Base-by-base conservation (phyloP, 306 rosid genomes). In the Ormosia emarginata region DNA sequence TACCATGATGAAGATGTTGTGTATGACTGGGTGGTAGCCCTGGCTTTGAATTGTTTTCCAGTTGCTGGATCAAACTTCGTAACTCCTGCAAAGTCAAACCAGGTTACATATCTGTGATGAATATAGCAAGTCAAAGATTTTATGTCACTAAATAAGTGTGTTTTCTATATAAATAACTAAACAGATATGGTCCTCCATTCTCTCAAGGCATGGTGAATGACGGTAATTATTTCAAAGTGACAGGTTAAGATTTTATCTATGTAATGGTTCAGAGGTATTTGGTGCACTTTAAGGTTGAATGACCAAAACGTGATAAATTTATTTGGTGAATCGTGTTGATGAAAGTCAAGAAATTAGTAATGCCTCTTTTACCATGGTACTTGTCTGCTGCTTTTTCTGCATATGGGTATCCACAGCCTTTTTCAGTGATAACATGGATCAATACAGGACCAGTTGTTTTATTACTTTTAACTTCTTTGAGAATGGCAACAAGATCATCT, bases 341-440 rank as follows among this genome's bases (percentile, higher is more conserved):
- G 64, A 70, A 75, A 70, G 12, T 73, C 10, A 4, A 57, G 14
- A 79, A 13, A 71, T 39, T 61, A 24, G 46, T 33, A 30, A 57
- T 12, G 69, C 59, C 39, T 53, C 59, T 43, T 71, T 77, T 92
- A 95, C 99, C 99, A 66, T 96, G 97, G 82, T 93, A 96, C 87
- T 93, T 96, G 85, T 96, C 99, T 17, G 87, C 91, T 40, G 98
- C 98, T 63, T 86, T 91, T 82, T 96, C 99, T 24, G 99, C 99
- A 75, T 92, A 96, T 3, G 98, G 99, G 81, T 96, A 96, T 57
- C 99, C 99, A 2, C 97, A 88, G 65, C 99, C 99, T 80, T 96
- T 96, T 90, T 93, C 98, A 39, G 98, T 93, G 88, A 93, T 80
- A 57, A 91, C 92, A 67, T 96, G 99, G 79, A 96, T 92, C 79